Evolutionary conservation across 768 basidiomycete species (phyloP), one percentile per base, ranked within the genome.

Genomic region (Russula brevipes): DNA sequence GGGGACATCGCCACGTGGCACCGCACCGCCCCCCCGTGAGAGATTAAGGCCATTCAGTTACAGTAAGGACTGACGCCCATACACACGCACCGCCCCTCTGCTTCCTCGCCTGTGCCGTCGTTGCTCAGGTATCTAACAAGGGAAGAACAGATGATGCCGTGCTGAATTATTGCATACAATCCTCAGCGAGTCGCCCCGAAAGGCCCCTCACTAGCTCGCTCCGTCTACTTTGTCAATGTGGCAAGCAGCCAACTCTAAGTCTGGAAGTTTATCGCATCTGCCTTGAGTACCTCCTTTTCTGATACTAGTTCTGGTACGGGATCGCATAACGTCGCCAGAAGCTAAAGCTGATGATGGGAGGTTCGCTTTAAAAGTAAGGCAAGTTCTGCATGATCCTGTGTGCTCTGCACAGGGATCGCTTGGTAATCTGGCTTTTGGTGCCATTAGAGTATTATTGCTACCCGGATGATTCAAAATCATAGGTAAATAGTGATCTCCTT

Each of bases 231-330:
- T 80, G 69, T 87, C 85, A 24, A 24, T 24, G 24, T 85, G 24
- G 24, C 24, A 94, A 95, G 71, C 88, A 85, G 8, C 90, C 87
- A 47, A 97, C 84, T 12, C 73, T 99, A 94, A 99, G 96, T 98
- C 74, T 98, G 97, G 73, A 98, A 99, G 77, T 99, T 99, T 82
- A 98, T 99, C 50, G 84, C 75, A 71, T 99, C 96, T 30, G 75
- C 80, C 8, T 82, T 76, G 35, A 99, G 82, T 1, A 85, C 86
- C 59, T 76, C 74, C 56, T 85, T 81, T 72, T 94, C 86, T 74
- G 96, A 98, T 39, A 72, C 79, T 59, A 98, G 86, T 74, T 99
- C 96, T 9, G 81, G 80, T 3, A 61, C 71, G n/a, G 86, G 81
- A 30, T 24, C 24, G 24, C 24, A 24, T 79, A 72, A 59, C 81